Evolutionary conservation across 1,139 yeast genomes (phyloP).

Genomic region (Sugiyamaella pinicola): DNA sequence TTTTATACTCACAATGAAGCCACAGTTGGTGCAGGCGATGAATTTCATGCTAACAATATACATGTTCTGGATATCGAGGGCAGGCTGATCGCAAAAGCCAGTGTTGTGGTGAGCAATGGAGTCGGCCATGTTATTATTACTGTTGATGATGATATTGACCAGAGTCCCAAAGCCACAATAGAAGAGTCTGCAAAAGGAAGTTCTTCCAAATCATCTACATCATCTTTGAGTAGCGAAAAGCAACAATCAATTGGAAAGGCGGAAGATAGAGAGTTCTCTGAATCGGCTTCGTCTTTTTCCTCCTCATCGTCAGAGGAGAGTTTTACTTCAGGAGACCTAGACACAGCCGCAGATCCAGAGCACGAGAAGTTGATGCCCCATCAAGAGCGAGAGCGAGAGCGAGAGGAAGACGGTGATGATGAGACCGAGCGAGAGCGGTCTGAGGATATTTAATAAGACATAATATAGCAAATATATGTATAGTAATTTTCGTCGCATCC

Average conservation of each 20-base stretch:
- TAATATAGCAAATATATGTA: too few relatives aligned
- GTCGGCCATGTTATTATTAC: conserved; percentile 24
- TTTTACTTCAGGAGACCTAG: not conserved
- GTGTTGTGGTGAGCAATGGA: conserved; percentile 26
- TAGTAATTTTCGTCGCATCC: too few relatives aligned
- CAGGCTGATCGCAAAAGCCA: conserved; percentile 24
- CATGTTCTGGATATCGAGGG: conserved; percentile 29
- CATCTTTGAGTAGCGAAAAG: not conserved
- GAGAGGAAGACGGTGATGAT: too few relatives aligned
- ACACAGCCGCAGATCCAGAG: too few relatives aligned
- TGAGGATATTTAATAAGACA: too few relatives aligned
- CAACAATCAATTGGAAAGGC: not conserved
- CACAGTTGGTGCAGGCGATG: conserved; percentile 26
- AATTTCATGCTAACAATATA: conserved; percentile 27
- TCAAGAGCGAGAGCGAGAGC: too few relatives aligned
- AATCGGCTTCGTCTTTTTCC: not conserved
- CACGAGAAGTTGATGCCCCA: too few relatives aligned
- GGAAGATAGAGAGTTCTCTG: not conserved
- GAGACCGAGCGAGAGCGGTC: too few relatives aligned
- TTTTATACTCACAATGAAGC: conserved; percentile 25
- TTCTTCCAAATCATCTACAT: not conserved
- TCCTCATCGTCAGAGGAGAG: too few relatives aligned
- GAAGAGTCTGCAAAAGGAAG: not conserved
- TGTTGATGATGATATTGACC: conserved; percentile 20
- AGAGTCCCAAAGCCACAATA: not conserved